These are phyloP conservation scores for Coemansia sp. DNA, from an alignment of 192 early-diverging fungal genomes.

Conservation along the genomic window DNA sequence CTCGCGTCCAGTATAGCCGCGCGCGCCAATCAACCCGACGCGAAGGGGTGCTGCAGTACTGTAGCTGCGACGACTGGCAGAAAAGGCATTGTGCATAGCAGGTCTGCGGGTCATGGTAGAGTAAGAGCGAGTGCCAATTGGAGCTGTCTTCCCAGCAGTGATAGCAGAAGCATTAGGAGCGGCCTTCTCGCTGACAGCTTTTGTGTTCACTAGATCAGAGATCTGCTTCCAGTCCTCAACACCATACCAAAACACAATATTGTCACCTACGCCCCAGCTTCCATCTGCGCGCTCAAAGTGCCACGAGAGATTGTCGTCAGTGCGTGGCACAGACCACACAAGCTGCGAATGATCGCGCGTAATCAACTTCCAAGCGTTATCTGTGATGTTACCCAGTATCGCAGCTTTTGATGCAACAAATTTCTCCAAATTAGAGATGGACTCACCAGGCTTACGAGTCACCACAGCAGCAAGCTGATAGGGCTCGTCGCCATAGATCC, in stretches of 20 bases:
- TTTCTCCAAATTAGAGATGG: slow-evolving; percentile 80
- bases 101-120: slow-evolving; percentile 54
- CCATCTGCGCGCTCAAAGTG: slow-evolving; percentile 96
- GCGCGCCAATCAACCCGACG: slow-evolving; percentile 94
- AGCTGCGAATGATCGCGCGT: slow-evolving; percentile 78
- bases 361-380: slow-evolving; percentile 92
- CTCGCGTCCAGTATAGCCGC: slow-evolving; percentile 95
- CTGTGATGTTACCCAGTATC: slow-evolving; percentile 90
- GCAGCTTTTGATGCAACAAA: slow-evolving; percentile 85
- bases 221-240: slow-evolving; percentile 79
- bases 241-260: slow-evolving; percentile 94
- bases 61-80: slow-evolving; percentile 60
- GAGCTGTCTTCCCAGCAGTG: slow-evolving; percentile 19
- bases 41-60: slow-evolving; percentile 56
- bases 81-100: slow-evolving; percentile 13
- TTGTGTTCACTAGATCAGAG: slow-evolving; percentile 61
- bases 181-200: not conserved
- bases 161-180: not conserved
- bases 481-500: slow-evolving; percentile 90
- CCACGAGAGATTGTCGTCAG: slow-evolving; percentile 84
- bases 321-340: slow-evolving; percentile 77
- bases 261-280: slow-evolving; percentile 62
- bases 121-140: slow-evolving; percentile 58
- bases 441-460: slow-evolving; percentile 45
- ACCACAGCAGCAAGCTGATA: slow-evolving; percentile 91